Evolutionary conservation across 345 rosid species (phyloP).

Genomic region (Eucalyptus victrix): DNA sequence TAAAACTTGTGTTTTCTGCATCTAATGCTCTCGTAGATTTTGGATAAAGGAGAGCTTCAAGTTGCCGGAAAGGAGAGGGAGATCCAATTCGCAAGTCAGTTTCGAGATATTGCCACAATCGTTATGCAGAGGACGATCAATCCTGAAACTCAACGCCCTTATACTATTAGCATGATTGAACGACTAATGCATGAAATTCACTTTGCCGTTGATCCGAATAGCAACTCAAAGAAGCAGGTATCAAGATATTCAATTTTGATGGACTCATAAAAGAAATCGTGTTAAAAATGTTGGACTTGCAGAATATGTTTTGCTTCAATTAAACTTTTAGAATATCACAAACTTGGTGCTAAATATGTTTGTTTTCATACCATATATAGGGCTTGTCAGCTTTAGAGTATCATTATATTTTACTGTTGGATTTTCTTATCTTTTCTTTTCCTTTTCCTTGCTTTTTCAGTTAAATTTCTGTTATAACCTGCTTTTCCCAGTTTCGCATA

Average conservation of each 20-base stretch:
- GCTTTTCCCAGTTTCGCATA: background rate
- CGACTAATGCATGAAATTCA: conserved; percentile 93
- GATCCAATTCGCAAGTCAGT: conserved; percentile 80
- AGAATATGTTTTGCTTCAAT: background rate
- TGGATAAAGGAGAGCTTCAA: conserved; percentile 98
- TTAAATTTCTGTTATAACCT: background rate
- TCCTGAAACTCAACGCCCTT: conserved; percentile 89
- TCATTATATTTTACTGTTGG: background rate
- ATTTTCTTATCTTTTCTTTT: background rate
- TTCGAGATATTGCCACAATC: conserved; percentile 87
- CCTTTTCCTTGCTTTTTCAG: background rate
- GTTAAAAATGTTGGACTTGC: background rate
- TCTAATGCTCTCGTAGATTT: conserved; percentile 24
- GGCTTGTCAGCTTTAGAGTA: background rate
- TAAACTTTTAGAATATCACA: background rate
- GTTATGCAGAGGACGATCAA: conserved; percentile 95
- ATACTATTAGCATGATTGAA: conserved; percentile 91
- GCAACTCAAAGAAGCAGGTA: conserved; percentile 94
- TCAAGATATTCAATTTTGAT: background rate
- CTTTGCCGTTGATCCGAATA: conserved; percentile 83
- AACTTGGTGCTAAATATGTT: background rate
- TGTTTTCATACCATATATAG: background rate
- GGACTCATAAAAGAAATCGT: background rate
- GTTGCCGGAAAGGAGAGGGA: conserved; percentile 99
- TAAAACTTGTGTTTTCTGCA: background rate